These are phyloP conservation scores for Alternaria novae-zelandiae DNA, from an alignment of 2,329 filamentous ascomycete species.

Conservation along the genomic window DNA sequence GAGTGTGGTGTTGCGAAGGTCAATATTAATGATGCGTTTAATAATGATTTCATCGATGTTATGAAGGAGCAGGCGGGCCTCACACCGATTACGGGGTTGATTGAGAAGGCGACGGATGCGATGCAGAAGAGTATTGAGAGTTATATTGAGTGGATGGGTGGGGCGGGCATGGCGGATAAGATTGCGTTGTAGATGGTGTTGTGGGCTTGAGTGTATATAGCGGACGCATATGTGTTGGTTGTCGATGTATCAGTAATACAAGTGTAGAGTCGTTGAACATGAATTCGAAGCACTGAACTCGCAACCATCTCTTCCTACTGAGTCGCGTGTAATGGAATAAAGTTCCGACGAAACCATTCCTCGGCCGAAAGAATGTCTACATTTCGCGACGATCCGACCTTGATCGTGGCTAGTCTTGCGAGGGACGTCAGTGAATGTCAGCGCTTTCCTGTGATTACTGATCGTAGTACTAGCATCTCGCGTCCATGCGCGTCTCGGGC, in stretches of 20 bases:
- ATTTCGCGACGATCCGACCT: neutral
- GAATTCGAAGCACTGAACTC: neutral
- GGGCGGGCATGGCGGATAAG: slow-evolving; percentile 42
- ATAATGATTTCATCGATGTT: slow-evolving; percentile 57
- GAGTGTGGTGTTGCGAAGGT: slow-evolving; percentile 62
- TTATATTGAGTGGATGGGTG: slow-evolving; percentile 61
- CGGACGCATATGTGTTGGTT: neutral
- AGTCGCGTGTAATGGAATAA: neutral
- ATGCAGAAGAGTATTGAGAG: slow-evolving; percentile 64
- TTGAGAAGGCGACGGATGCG: slow-evolving; percentile 61
- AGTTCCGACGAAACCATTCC: neutral
- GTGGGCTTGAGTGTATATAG: neutral
- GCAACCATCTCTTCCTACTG: neutral
- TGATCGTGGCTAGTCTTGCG: neutral
- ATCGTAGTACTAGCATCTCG: neutral
- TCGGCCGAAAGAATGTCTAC: neutral
- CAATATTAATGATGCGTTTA: slow-evolving; percentile 67
- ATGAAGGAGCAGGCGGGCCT: slow-evolving; percentile 58
- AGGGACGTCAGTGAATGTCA: neutral
- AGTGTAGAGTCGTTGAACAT: neutral
- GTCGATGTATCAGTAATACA: neutral
- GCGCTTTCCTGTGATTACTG: neutral
- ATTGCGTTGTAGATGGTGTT: slow-evolving; percentile 6
- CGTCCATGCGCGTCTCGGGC: neutral
- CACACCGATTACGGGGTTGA: slow-evolving; percentile 59